phyloP scores from a whole-genome alignment of 1,284 basidiomycete species.

The Heterobasidion annosum region DNA sequence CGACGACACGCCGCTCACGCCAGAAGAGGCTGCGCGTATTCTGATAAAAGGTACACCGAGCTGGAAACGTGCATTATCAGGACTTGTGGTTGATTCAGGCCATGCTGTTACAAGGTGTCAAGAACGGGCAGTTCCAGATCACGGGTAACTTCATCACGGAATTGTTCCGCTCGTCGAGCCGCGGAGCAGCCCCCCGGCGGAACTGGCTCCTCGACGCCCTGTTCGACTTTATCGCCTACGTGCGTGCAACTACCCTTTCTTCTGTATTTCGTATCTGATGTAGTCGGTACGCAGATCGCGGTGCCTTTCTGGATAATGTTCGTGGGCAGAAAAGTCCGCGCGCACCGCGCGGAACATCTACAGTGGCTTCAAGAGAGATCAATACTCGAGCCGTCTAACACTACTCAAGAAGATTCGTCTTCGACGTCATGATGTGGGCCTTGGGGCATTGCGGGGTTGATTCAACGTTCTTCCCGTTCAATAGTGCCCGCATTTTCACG shows the following conservation, averaged over 20 bases:
- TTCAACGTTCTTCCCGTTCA: no score
- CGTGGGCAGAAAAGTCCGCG: neutral
- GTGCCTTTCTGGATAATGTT: neutral
- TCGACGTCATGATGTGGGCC: no score
- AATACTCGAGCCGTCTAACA: no score
- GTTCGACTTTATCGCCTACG: neutral
- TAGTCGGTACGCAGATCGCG: neutral
- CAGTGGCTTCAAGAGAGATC: neutral
- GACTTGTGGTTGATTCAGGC: slow-evolving; percentile 31
- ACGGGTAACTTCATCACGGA: slow-evolving; percentile 63
- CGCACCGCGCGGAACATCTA: neutral
- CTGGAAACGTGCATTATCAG: no score
- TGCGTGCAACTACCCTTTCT: neutral
- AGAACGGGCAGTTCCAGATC: slow-evolving; percentile 70
- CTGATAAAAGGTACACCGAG: slow-evolving; percentile 51
- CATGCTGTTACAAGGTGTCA: slow-evolving; percentile 24
- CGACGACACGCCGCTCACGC: slow-evolving; percentile 55
- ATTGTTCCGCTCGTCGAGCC: slow-evolving; percentile 61
- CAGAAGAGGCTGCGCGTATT: slow-evolving; percentile 57
- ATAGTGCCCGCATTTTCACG: no score
- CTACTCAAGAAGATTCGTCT: no score
- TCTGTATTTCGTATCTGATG: no score
- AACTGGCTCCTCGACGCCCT: slow-evolving; percentile 45
- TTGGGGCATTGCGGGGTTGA: no score
- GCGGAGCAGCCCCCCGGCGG: slow-evolving; percentile 63